phyloP scores from a whole-genome alignment of 345 rosid species.

The Salix purpurea region DNA sequence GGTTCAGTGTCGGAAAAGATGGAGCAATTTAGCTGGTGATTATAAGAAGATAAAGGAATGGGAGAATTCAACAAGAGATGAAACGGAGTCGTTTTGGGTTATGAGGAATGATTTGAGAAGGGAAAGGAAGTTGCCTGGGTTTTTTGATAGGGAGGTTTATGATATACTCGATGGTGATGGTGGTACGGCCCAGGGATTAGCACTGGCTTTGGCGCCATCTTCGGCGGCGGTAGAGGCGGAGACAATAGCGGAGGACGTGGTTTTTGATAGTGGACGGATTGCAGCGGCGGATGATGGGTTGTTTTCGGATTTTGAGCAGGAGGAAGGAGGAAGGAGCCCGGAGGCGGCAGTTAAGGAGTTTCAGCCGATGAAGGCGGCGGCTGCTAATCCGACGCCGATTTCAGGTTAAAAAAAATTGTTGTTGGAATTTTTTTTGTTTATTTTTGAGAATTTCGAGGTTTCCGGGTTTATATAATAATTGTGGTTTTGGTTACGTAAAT shows the following conservation, averaged over 20 bases:
- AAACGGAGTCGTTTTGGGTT: conserved; percentile 84
- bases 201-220: conserved; percentile 10
- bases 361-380: conserved; percentile 1
- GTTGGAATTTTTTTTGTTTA: not conserved
- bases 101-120: conserved; percentile 89
- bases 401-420: conserved; percentile 33
- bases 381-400: conserved; percentile 40
- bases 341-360: conserved; percentile 16
- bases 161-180: conserved; percentile 69
- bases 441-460: not conserved
- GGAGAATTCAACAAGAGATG: conserved; percentile 65
- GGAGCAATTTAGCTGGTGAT: conserved; percentile 98
- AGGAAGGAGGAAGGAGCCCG: conserved; percentile 44
- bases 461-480: not conserved
- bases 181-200: conserved; percentile 9
- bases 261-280: conserved; percentile 54
- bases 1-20: conserved; percentile 95
- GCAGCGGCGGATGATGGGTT: conserved; percentile 64
- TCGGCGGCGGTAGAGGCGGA: conserved; percentile 7
- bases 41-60: conserved; percentile 93
- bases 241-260: not conserved
- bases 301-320: conserved; percentile 69
- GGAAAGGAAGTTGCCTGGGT: conserved; percentile 85
- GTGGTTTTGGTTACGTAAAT: not conserved
- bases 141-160: conserved; percentile 88